phyloP scores from a whole-genome alignment of 1,284 basidiomycete genomes.

The Cutaneotrichosporon dermatis region DNA sequence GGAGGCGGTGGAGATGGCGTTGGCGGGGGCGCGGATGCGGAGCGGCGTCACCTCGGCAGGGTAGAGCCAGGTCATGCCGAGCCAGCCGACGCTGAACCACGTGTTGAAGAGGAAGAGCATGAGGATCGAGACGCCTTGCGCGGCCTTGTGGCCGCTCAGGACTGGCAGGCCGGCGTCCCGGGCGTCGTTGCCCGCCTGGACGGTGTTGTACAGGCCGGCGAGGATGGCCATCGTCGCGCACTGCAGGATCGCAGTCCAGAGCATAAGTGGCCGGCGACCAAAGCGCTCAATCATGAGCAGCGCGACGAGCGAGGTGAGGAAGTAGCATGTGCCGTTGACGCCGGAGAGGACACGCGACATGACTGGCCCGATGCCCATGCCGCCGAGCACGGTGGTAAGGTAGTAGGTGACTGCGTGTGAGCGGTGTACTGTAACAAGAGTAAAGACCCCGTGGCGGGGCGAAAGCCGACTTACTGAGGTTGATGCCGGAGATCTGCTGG shows the following conservation, averaged over 20 bases:
- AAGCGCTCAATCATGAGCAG: slow-evolving; percentile 38
- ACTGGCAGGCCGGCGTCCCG: too few relatives aligned
- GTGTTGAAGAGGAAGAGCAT: slow-evolving; percentile 49
- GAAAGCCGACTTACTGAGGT: slow-evolving; percentile 40
- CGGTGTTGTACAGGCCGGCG: slow-evolving; percentile 35
- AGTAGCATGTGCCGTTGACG: slow-evolving; percentile 47
- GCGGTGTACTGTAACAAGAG: not conserved
- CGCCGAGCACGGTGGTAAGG: slow-evolving; percentile 34
- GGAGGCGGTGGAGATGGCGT: slow-evolving; percentile 63
- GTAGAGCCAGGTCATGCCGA: slow-evolving; percentile 45
- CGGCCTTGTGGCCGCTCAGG: slow-evolving; percentile 18
- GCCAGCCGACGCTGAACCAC: slow-evolving; percentile 43
- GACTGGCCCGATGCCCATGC: slow-evolving; percentile 33
- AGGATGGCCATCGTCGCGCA: slow-evolving; percentile 38
- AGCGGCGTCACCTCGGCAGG: slow-evolving; percentile 49
- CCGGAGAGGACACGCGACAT: slow-evolving; percentile 40
- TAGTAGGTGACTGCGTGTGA: slow-evolving; percentile 1
- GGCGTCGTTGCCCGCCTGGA: slow-evolving; percentile 12
- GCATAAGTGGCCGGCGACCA: slow-evolving; percentile 42
- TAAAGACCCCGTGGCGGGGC: too few relatives aligned
- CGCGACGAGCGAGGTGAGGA: slow-evolving; percentile 44
- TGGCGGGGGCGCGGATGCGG: slow-evolving; percentile 61
- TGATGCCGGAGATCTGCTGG: slow-evolving; percentile 47
- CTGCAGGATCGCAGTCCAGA: slow-evolving; percentile 32
- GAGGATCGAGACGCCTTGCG: slow-evolving; percentile 45